Evolutionary conservation across 1,284 basidiomycete genomes (phyloP).

Genomic region (Polyporus tsugae): DNA sequence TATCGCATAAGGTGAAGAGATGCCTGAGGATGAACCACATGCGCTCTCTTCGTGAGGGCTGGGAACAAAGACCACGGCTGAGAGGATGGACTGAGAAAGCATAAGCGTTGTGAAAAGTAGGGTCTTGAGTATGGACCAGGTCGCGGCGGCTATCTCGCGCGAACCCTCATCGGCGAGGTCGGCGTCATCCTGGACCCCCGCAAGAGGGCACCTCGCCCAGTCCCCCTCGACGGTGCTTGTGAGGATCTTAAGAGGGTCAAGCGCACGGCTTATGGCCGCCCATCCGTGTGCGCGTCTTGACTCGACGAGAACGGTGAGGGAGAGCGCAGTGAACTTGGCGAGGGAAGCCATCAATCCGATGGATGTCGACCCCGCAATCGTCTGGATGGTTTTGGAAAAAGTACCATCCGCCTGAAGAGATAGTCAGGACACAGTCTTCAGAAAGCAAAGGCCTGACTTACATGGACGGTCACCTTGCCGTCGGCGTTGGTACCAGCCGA

Average conservation of each 20-base stretch:
- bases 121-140: conserved; percentile 75
- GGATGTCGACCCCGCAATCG: conserved; percentile 51
- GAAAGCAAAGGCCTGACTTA: neutral
- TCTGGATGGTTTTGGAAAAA: conserved; percentile 46
- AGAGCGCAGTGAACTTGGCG: conserved; percentile 57
- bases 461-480: conserved; percentile 14
- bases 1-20: conserved; percentile 52
- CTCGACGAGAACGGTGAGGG: conserved; percentile 57
- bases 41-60: conserved; percentile 34
- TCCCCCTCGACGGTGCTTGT: conserved; percentile 55
- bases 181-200: conserved; percentile 42
- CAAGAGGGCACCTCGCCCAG: conserved; percentile 59
- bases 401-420: conserved; percentile 36
- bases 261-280: conserved; percentile 49
- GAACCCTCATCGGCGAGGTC: conserved; percentile 45
- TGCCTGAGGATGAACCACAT: conserved; percentile 22
- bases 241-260: conserved; percentile 50
- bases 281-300: conserved; percentile 56
- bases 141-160: conserved; percentile 51
- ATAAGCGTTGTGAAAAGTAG: conserved; percentile 74
- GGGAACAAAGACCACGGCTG: conserved; percentile 59
- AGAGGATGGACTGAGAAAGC: conserved; percentile 70
- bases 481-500: conserved; percentile 5
- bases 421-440: neutral
- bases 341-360: conserved; percentile 60